Evolutionary conservation across 805 yeast species (phyloP).

Genomic region (Hanseniaspora lachancei): DNA sequence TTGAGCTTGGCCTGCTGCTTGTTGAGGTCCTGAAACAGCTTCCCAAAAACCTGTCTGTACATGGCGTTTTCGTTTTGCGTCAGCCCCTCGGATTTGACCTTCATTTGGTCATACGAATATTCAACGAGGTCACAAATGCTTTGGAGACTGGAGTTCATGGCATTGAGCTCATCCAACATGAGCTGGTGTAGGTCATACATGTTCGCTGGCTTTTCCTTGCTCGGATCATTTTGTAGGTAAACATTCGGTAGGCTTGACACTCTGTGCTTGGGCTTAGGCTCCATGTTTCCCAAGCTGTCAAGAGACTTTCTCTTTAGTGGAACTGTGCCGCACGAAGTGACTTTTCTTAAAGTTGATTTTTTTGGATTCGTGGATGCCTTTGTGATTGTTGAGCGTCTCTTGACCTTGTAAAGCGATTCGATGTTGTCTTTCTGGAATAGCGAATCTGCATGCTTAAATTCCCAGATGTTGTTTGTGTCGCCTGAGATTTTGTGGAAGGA

Average conservation of each 20-base stretch:
- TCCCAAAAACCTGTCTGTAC: neutral
- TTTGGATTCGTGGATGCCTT: neutral
- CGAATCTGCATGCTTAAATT: slow-evolving; percentile 73
- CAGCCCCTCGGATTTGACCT: neutral
- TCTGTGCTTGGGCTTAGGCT: neutral
- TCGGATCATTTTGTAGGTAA: neutral
- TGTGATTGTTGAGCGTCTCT: slow-evolving; percentile 51
- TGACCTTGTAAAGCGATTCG: slow-evolving; percentile 59
- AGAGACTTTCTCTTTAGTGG: slow-evolving; percentile 3
- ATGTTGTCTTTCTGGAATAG: slow-evolving; percentile 70
- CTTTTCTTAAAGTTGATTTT: neutral
- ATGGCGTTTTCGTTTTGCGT: neutral
- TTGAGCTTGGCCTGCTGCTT: neutral
- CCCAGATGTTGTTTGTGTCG: slow-evolving; percentile 43
- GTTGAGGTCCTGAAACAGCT: neutral
- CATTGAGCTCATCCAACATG: slow-evolving; percentile 4
- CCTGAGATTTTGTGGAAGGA: slow-evolving; percentile 59
- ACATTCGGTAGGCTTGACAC: neutral
- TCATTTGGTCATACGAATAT: neutral
- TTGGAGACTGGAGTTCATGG: slow-evolving; percentile 2
- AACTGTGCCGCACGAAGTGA: neutral
- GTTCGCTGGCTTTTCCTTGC: neutral
- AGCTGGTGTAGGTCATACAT: neutral
- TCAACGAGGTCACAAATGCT: slow-evolving; percentile 6
- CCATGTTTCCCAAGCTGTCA: neutral